A percentile compares a stretch with the other conserved stretches of the same genome.
Evolutionary conservation across 2,329 filamentous ascomycete genomes (phyloP).

Genomic region (Stachybotrys echinatus): DNA sequence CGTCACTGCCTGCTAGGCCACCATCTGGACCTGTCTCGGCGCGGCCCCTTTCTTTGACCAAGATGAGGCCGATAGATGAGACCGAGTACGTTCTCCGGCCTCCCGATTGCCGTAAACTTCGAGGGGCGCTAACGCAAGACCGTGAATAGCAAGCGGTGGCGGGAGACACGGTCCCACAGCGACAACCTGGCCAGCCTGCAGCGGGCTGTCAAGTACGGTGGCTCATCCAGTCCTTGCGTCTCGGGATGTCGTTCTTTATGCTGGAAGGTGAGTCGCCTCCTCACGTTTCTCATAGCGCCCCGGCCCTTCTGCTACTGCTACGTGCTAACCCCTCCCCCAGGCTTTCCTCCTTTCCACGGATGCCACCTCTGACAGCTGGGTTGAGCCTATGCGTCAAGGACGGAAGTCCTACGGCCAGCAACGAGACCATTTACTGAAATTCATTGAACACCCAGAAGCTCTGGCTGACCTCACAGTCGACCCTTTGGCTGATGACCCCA

Average conservation of each 20-base stretch:
- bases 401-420: constrained; percentile 70
- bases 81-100: constrained; percentile 11
- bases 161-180: constrained; percentile 53
- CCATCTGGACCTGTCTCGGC: not conserved
- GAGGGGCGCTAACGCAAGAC: constrained; percentile 14
- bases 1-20: too few species aligned
- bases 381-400: constrained; percentile 58
- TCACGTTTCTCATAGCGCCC: not conserved
- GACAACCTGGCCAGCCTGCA: constrained; percentile 56
- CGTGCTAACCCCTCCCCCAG: constrained; percentile 32
- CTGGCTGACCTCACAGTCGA: constrained; percentile 67
- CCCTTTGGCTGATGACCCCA: constrained; percentile 76
- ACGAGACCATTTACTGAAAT: constrained; percentile 70
- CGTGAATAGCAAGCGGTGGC: constrained; percentile 59
- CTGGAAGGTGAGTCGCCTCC: constrained; percentile 66
- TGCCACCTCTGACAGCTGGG: constrained; percentile 62
- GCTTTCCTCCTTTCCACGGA: constrained; percentile 75
- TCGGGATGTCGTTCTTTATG: constrained; percentile 78
- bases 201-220: constrained; percentile 57
- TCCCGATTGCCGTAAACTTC: constrained; percentile 2
- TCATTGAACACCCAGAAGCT: constrained; percentile 79
- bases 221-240: constrained; percentile 57
- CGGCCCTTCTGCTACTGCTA: not conserved
- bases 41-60: not conserved
- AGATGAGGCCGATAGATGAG: constrained; percentile 33